Evolutionary conservation across 108 stramenopile species (phyloP).

Genomic region (Craspedostauros australis): DNA sequence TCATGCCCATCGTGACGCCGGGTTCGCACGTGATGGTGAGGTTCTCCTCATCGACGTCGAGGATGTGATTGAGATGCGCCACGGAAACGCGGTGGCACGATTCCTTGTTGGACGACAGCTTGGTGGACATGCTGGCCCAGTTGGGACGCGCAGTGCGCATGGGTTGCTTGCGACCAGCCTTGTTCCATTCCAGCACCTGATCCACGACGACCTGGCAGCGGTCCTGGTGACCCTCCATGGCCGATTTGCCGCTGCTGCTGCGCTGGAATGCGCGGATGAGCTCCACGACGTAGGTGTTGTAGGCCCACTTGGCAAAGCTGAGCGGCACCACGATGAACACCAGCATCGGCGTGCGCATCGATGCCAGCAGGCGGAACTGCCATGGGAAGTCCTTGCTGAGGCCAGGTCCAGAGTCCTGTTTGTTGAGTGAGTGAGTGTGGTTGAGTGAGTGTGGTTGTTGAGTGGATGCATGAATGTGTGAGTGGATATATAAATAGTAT

Average conservation of each 20-base stretch:
- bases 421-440: no score
- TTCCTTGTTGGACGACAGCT: not conserved
- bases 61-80: constrained; percentile 30
- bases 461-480: no score
- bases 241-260: not conserved
- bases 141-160: constrained; percentile 3
- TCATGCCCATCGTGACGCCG: constrained; percentile 29
- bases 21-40: constrained; percentile 30
- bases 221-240: not conserved
- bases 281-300: no score
- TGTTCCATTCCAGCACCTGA: constrained; percentile 1
- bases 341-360: not conserved
- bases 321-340: constrained; percentile 5
- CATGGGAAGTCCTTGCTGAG: not conserved
- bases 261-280: not conserved
- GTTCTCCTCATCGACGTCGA: constrained; percentile 20
- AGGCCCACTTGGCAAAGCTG: not conserved
- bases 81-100: constrained; percentile 3
- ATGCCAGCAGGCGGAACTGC: constrained; percentile 3
- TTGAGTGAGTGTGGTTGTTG: no score
- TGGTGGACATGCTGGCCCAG: constrained; percentile 7
- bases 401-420: no score
- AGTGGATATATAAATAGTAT: no score
- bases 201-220: constrained; percentile 1
- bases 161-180: constrained; percentile 1